These are phyloP conservation scores for Raphanus hybrid DNA, from an alignment of 441 rosid species.

Conservation along the genomic window DNA sequence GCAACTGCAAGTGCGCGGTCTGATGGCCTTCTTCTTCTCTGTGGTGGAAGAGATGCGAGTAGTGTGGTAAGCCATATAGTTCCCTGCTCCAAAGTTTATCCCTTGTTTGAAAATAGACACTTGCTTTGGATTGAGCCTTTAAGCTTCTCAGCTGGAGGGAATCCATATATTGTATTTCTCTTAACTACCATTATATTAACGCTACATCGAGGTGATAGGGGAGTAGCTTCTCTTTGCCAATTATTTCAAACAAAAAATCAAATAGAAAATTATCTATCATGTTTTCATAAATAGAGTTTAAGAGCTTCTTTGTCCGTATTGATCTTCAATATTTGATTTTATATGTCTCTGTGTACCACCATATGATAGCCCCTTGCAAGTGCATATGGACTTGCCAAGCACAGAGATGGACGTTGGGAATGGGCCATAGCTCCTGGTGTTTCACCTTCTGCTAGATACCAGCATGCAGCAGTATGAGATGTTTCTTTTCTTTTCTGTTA, in stretches of 20 bases:
- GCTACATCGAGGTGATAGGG: conserved; percentile 1
- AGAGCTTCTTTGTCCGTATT: conserved; percentile 15
- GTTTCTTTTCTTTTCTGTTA: conserved; percentile 1
- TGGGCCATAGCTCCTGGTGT: too few relatives aligned
- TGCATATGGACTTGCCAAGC: conserved; percentile 91
- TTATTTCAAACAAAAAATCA: not conserved
- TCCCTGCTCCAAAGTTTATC: conserved; percentile 6
- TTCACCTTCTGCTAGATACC: too few relatives aligned
- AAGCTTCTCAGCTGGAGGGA: conserved; percentile 13
- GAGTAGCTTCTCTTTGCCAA: conserved; percentile 1
- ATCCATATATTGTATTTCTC: not conserved
- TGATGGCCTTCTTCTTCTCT: conserved; percentile 98
- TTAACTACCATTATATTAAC: not conserved
- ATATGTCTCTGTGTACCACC: conserved; percentile 17
- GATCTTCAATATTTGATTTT: conserved; percentile 11
- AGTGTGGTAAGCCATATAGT: conserved; percentile 78
- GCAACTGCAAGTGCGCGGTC: conserved; percentile 99
- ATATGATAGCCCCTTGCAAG: conserved; percentile 82
- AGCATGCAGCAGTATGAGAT: too few relatives aligned
- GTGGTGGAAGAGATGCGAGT: conserved; percentile 97
- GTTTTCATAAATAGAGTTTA: not conserved
- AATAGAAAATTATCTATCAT: conserved; percentile 7
- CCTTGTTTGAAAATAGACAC: not conserved
- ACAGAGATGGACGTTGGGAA: too few relatives aligned
- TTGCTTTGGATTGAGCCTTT: not conserved